Base-by-base conservation (phyloP, 805 yeast genomes). In the Yarrowia porcina region DNA sequence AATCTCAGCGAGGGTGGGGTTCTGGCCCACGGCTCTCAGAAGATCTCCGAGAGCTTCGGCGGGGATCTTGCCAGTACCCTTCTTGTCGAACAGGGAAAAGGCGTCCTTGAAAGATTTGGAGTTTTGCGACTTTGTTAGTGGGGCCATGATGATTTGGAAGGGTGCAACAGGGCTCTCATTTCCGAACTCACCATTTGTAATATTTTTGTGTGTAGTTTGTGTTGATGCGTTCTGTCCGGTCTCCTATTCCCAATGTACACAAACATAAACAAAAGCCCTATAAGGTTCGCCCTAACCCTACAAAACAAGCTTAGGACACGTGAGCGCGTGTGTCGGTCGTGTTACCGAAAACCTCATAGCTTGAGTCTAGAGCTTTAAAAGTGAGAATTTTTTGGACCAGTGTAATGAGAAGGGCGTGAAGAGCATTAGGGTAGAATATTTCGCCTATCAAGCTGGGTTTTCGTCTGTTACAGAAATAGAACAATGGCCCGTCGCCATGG, bases 1-100 rank as follows among this genome's bases (percentile, higher is more conserved):
- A 66, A 91, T 88, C 76, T 91, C 97, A 21, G 92, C 88, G 70
- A 90, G 82, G 4, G 99, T 92, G 67, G 99, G 99, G 79, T 94
- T 94, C 79, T 93, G 98, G 39, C 99, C 99, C 65, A 94, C 92
- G 1, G 99, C 97, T 74, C 99, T 84, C 65, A 94, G 82, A 69
- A 94, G 82, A 72, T 94, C 99, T 35, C 98, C 99, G 57, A 94
- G 81, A 65, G 89, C 86, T 66, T 87, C 89, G 65, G 83, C 80
- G 15, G 97, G 85, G 63, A 94, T 94, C 74, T 86, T 83, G 17
- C 98, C 99, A 38, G 93, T 89, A 28, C 97, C 98, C 73, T 92
- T 90, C 77, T 91, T 92, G 79, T 94, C 99, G 73, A 93, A 94
- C 49, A 94, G 84, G 12, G 98, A 94, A 76, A 94, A 94, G 23